Base-by-base conservation (phyloP, 257 asterid species). In the Solanum appendiculatum region DNA sequence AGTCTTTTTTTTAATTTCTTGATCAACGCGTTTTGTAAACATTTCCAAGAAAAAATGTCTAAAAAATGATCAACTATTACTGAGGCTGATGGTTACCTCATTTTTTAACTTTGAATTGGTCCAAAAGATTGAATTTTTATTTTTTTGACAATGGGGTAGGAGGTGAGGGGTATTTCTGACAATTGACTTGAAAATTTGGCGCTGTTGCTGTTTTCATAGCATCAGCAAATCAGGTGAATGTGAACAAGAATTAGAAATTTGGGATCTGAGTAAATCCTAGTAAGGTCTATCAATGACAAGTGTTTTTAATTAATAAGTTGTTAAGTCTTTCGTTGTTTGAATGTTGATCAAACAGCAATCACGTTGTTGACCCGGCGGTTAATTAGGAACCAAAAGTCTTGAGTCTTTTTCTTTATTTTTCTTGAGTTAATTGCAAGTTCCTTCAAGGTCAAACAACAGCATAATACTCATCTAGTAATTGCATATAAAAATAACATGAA, bases 1-100 rank as follows among this genome's bases (percentile, higher is more conserved):
- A 25, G 37, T 46, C 60, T 46, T 48, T 73, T 73, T 75, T 44
- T 56, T 54, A 2, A 7, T 72, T n/a, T 33, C 54, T 84, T 75
- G 29, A 88, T 74, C 86, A 88, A 85, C 90, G 90, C 90, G 90
- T 60, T 75, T 88, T 56, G 63, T 31, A 42, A 85, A 74, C 23
- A 54, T 72, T 72, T 73, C n/a, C 85, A 7, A 40, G 64, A 58
- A 84, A 74, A n/a, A 13, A n/a, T 78, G 60, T 70, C 29, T 60
- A 23, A 60, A 60, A 58, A 23, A 58, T 60, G 25, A 9, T 58
- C 27, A 9, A 77, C 64, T 27, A 72, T 42, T 78, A 42, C 56
- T 25, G 37, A 39, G 39, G 56, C 21, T 39, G 25, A 60, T 60
- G 29, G 31, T 60, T 54, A 4, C 25, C 78, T 14, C 9, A 9